Conservation (phyloP, 139 green algal genomes). For the Coccomyxa sp. region DNA sequence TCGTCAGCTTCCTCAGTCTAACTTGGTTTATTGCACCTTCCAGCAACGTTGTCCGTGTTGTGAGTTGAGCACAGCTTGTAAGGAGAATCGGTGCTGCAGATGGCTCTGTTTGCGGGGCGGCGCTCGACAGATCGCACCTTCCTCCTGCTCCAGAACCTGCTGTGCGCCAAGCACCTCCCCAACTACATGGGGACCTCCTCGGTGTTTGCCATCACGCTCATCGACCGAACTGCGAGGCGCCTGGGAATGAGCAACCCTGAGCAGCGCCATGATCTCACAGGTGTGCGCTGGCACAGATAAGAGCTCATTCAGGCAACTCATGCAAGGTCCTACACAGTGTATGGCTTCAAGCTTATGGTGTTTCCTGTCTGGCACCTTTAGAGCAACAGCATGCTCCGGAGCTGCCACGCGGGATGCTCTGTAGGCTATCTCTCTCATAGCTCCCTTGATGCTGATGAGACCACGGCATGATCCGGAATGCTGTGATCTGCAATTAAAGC, state of each 20-base stretch:
- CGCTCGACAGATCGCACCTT: slow-evolving; percentile 47
- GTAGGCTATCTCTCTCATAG: background rate
- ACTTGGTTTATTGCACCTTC: too few relatives aligned
- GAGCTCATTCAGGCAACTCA: background rate
- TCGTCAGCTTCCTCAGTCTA: background rate
- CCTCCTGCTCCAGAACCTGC: slow-evolving; percentile 66
- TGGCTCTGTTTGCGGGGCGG: slow-evolving; percentile 59
- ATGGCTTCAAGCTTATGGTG: background rate
- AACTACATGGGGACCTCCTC: slow-evolving; percentile 45
- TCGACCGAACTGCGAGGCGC: slow-evolving; percentile 14
- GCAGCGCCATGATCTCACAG: background rate
- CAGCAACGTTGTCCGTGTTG: too few relatives aligned
- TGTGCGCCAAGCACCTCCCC: slow-evolving; percentile 34
- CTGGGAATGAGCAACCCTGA: background rate
- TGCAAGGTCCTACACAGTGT: background rate
- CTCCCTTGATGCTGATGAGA: too few relatives aligned
- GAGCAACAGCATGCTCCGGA: background rate
- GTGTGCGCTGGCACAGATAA: background rate
- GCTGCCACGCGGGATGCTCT: background rate
- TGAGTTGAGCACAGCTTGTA: too few relatives aligned
- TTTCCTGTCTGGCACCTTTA: background rate
- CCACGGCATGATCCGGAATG: too few relatives aligned
- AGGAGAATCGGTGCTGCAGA: slow-evolving; percentile 3
- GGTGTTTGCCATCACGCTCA: slow-evolving; percentile 28
- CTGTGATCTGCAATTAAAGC: background rate